Evolutionary conservation across 768 basidiomycete genomes (phyloP).

Genomic region (Asterophora lycoperdoides): DNA sequence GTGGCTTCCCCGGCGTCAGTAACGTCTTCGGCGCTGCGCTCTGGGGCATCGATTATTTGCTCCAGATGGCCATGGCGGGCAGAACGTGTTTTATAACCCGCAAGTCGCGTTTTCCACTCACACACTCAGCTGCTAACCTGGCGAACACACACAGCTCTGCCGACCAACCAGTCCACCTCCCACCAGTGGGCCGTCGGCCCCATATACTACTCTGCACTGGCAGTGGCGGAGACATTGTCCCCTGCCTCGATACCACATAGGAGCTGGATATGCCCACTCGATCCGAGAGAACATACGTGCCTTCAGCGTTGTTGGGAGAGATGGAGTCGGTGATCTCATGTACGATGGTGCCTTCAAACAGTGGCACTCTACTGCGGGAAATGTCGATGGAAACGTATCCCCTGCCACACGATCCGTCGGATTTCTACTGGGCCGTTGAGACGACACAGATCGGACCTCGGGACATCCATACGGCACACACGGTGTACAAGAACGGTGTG

Average conservation of each 20-base stretch:
- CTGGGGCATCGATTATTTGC: constrained; percentile 61
- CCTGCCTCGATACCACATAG: too few relatives aligned
- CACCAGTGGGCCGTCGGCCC: constrained; percentile 75
- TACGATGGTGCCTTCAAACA: too few relatives aligned
- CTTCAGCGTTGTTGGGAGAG: too few relatives aligned
- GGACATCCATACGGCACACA: constrained; percentile 54
- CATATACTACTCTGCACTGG: constrained; percentile 69
- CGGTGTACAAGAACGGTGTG: constrained; percentile 66
- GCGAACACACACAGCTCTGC: constrained; percentile 14
- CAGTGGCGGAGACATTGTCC: constrained; percentile 67
- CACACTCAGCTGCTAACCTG: too few relatives aligned
- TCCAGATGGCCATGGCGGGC: constrained; percentile 59
- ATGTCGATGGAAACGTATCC: too few relatives aligned
- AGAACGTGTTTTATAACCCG: constrained; percentile 62
- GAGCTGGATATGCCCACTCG: too few relatives aligned
- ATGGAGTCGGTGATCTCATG: too few relatives aligned
- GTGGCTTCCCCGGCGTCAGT: constrained; percentile 60
- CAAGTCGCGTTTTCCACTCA: constrained; percentile 27
- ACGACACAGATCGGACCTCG: constrained; percentile 50
- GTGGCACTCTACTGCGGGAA: too few relatives aligned
- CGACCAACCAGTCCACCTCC: constrained; percentile 52
- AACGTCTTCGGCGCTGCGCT: constrained; percentile 61
- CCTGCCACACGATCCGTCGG: too few relatives aligned
- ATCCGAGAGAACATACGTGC: too few relatives aligned
- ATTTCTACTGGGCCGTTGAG: too few relatives aligned